These are phyloP conservation scores for Calonectria pseudoturangicola DNA, from an alignment of 2,329 filamentous ascomycete genomes.

Conservation along the genomic window DNA sequence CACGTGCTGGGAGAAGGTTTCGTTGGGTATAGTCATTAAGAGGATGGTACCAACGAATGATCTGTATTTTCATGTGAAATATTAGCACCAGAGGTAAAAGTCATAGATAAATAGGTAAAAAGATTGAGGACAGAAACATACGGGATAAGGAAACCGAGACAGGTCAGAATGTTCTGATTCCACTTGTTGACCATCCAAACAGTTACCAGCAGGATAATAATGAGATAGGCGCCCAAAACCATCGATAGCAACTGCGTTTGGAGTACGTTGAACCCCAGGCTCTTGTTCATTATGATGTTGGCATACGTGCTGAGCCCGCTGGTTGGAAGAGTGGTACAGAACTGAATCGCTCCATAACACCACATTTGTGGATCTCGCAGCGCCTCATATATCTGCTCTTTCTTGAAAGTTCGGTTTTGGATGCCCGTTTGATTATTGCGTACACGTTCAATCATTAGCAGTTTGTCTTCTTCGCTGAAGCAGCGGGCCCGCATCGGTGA, in stretches of 20 bases:
- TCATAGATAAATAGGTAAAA: not conserved
- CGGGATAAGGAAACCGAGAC: constrained; percentile 80
- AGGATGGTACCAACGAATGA: constrained; percentile 82
- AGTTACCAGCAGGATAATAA: constrained; percentile 79
- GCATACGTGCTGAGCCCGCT: constrained; percentile 83
- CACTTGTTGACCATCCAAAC: constrained; percentile 81
- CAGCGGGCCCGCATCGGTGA: constrained; percentile 83
- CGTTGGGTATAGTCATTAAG: constrained; percentile 80
- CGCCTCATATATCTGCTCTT: constrained; percentile 68
- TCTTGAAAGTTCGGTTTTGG: constrained; percentile 72
- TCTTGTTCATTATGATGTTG: constrained; percentile 81
- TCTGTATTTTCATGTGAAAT: not conserved
- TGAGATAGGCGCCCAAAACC: constrained; percentile 84
- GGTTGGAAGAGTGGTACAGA: constrained; percentile 84
- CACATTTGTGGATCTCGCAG: constrained; percentile 80
- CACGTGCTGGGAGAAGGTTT: constrained; percentile 73
- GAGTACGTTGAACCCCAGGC: constrained; percentile 77
- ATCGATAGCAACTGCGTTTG: constrained; percentile 85
- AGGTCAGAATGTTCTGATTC: constrained; percentile 80
- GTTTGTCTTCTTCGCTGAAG: constrained; percentile 79
- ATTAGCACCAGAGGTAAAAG: not conserved
- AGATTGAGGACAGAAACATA: constrained; percentile 51
- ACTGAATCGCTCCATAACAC: constrained; percentile 78
- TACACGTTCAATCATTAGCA: constrained; percentile 76
- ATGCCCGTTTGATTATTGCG: constrained; percentile 77